Evolutionary conservation across 345 rosid species (phyloP), one percentile per base, ranked within the genome.

Genomic region (Lepidium didymum): DNA sequence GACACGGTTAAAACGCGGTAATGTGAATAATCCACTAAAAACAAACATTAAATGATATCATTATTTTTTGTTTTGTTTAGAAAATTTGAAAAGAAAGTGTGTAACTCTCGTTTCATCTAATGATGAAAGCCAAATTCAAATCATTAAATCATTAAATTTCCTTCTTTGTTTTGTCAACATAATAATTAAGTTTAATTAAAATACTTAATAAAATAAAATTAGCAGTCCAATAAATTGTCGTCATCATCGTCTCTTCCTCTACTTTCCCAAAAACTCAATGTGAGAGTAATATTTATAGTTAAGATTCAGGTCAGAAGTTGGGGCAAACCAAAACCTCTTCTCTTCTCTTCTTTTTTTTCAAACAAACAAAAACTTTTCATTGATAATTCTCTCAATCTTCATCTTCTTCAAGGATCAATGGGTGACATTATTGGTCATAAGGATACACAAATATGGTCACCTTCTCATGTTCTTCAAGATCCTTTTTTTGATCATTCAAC

Each of bases 281-380:
- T 29, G 3, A 19, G 58, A 54, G 27, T 62, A 64, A 52, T 72
- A 81, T 74, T 76, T 84, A 75, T 75, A 83, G 92, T 80, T 87
- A 69, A 54, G 83, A 72, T 84, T 80, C 96, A 82, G 96, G 96
- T 91, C 72, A 61, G 82, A 81, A 79, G 93, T 81, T 82, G 89
- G 90, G 70, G 55, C 10, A 25, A 43, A 67, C 63, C 72, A 77
- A 29, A 31, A 54, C 78, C 62, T 68, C 66, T 62, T 59, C 47
- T 18, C 64, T 15, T 58, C 56, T 72, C 47, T 45, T 15, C 38
- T 29, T 47, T 69, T 55, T 29, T 67, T 50, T 21, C 62, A 37
- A 62, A 35, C 58, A 59, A 49, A 29, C 15, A 27, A 69, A 69
- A 49, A 15, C 11, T 18, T 56, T 29, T 8, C 64, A 11, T 47